Evolutionary conservation across 495 filamentous ascomycete species (phyloP).

Genomic region (Glonium stellatum): DNA sequence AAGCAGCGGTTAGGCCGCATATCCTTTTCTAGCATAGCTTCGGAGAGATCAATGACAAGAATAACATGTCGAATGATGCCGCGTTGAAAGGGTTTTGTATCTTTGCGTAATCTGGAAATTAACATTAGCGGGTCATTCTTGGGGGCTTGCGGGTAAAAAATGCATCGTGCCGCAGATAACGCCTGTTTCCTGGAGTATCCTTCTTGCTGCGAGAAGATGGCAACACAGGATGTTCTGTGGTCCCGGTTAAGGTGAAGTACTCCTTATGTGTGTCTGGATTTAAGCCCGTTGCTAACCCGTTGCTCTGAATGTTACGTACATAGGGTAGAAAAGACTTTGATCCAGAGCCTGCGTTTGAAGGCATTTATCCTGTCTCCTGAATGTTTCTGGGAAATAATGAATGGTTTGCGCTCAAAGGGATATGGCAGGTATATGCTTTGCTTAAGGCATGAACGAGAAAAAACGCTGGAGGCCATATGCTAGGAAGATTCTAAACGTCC

Average conservation of each 20-base stretch:
- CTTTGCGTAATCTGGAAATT: constrained; percentile 60
- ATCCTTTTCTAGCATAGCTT: constrained; percentile 93
- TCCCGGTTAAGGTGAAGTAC: too few species aligned
- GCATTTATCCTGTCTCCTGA: too few species aligned
- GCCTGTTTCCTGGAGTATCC: too few species aligned
- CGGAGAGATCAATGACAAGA: constrained; percentile 84
- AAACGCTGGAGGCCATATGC: background rate
- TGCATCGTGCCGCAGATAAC: background rate
- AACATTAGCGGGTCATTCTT: background rate
- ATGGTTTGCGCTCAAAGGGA: background rate
- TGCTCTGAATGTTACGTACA: too few species aligned
- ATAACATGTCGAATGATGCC: constrained; percentile 95
- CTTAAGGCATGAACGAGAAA: background rate
- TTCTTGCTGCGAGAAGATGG: too few species aligned
- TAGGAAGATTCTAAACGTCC: too few species aligned
- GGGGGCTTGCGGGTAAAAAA: background rate
- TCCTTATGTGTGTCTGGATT: too few species aligned
- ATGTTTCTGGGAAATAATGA: background rate
- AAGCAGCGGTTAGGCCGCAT: constrained; percentile 79
- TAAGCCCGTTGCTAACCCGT: too few species aligned
- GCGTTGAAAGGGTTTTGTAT: constrained; percentile 89
- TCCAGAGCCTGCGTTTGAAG: too few species aligned
- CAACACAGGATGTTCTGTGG: too few species aligned
- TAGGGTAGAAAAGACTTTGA: too few species aligned
- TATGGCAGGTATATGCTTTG: background rate